These are phyloP conservation scores for Scutellaria galericulata DNA, from an alignment of 257 asterid genomes.

Conservation along the genomic window DNA sequence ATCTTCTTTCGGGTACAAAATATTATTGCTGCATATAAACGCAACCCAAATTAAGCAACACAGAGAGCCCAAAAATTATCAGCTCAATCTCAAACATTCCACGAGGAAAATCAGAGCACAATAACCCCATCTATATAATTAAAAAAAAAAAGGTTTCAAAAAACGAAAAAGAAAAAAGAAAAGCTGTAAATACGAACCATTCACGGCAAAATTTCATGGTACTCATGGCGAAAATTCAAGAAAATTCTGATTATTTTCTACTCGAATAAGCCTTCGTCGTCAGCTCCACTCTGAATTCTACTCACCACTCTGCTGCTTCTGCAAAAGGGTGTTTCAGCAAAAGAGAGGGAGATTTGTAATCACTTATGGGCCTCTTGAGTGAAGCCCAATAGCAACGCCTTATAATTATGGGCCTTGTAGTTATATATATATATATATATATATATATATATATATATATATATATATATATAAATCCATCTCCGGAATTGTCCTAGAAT, in stretches of 20 bases:
- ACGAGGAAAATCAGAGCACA: not conserved
- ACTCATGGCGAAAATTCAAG: constrained; percentile 65
- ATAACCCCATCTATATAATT: not conserved
- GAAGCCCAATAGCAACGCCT: not conserved
- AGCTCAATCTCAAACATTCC: not conserved
- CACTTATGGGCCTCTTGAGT: not conserved
- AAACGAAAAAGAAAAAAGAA: not conserved
- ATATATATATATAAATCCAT: too few species aligned
- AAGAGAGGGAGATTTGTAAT: constrained; percentile 11
- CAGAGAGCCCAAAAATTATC: not conserved
- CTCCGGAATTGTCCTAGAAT: too few species aligned
- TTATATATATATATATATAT: too few species aligned
- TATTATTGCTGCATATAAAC: constrained; percentile 59
- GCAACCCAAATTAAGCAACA: not conserved
- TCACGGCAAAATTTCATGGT: constrained; percentile 99
- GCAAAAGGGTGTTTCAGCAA: not conserved
- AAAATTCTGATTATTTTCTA: not conserved
- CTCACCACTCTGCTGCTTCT: not conserved
- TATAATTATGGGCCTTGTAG: too few species aligned
- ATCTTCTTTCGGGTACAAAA: constrained; percentile 84
- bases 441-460: too few species aligned
- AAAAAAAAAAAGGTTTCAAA: not conserved
- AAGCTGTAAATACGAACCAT: constrained; percentile 54
- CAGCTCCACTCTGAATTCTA: not conserved
- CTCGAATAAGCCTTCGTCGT: not conserved